Percentiles rank a stretch among this genome's conserved stretches.
phyloP scores from a whole-genome alignment of 1,284 basidiomycete species.

The Xanthoconium separans region DNA sequence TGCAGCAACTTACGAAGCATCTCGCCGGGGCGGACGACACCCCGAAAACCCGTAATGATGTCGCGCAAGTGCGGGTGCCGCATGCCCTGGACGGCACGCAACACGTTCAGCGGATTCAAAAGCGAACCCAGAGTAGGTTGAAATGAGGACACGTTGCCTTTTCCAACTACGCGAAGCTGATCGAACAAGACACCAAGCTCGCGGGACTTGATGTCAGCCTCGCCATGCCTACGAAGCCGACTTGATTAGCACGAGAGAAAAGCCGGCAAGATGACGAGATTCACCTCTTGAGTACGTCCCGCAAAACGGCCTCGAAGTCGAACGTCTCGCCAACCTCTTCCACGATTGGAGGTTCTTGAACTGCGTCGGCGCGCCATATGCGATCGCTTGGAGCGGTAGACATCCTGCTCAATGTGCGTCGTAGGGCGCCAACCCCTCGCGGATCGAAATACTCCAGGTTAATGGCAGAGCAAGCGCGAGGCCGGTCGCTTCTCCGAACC shows the following conservation, averaged over 20 bases:
- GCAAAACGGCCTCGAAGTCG: constrained; percentile 33
- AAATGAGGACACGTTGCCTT: constrained; percentile 35
- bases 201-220: constrained; percentile 31
- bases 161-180: constrained; percentile 37
- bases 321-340: constrained; percentile 17
- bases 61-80: constrained; percentile 43
- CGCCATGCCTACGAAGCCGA: constrained; percentile 20
- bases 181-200: constrained; percentile 38
- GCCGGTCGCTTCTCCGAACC: not conserved
- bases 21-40: constrained; percentile 55
- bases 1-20: constrained; percentile 49
- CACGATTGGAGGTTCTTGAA: not conserved
- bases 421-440: constrained; percentile 34
- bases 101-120: constrained; percentile 36
- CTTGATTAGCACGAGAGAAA: not conserved
- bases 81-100: constrained; percentile 25
- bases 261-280: not conserved
- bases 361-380: not conserved
- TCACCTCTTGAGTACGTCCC: constrained; percentile 31
- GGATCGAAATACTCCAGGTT: constrained; percentile 42
- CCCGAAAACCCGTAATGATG: constrained; percentile 50
- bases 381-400: constrained; percentile 10
- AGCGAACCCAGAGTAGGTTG: constrained; percentile 43
- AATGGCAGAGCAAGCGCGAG: constrained; percentile 4
- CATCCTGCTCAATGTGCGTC: constrained; percentile 25